Percentiles rank a stretch among this genome's conserved stretches.
Evolutionary conservation across 345 rosid genomes (phyloP).

Genomic region (Gossypium bickii): DNA sequence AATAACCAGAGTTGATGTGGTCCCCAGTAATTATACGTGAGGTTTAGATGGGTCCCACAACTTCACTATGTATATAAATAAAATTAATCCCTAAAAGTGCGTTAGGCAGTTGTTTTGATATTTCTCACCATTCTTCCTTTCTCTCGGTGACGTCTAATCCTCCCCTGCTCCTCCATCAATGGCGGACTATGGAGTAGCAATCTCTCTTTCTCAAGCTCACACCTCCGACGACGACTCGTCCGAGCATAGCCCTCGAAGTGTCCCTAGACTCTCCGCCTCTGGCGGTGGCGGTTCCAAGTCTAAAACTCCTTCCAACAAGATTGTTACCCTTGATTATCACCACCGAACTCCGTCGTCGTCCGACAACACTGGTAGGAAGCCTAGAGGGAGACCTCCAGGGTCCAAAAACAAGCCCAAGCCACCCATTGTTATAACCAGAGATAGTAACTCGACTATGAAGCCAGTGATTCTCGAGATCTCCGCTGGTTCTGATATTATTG

Average conservation of each 20-base stretch:
- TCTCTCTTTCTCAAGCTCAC: constrained; percentile 35
- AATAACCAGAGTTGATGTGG: neutral
- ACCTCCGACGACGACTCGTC: constrained; percentile 31
- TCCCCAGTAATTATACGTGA: neutral
- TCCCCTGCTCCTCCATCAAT: constrained; percentile 15
- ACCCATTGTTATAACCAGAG: constrained; percentile 37
- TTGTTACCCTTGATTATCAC: constrained; percentile 5
- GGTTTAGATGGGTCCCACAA: neutral
- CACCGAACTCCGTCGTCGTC: neutral
- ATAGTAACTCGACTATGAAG: constrained; percentile 36
- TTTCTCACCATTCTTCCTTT: neutral
- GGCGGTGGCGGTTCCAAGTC: constrained; percentile 13
- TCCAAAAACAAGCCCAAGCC: constrained; percentile 63
- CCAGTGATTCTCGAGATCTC: constrained; percentile 52
- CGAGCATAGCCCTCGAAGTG: constrained; percentile 26
- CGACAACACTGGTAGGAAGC: constrained; percentile 23
- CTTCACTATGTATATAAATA: neutral
- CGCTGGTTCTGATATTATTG: constrained; percentile 46
- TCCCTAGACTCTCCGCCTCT: constrained; percentile 11
- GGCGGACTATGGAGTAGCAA: constrained; percentile 31
- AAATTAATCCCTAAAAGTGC: neutral
- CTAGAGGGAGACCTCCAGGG: constrained; percentile 53
- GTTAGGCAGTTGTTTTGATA: neutral
- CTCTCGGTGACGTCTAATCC: neutral
- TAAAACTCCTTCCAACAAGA: neutral